Evolutionary conservation across 1,139 yeast genomes (phyloP), one percentile per base, ranked within the genome.

Genomic region (Pichia sp.): DNA sequence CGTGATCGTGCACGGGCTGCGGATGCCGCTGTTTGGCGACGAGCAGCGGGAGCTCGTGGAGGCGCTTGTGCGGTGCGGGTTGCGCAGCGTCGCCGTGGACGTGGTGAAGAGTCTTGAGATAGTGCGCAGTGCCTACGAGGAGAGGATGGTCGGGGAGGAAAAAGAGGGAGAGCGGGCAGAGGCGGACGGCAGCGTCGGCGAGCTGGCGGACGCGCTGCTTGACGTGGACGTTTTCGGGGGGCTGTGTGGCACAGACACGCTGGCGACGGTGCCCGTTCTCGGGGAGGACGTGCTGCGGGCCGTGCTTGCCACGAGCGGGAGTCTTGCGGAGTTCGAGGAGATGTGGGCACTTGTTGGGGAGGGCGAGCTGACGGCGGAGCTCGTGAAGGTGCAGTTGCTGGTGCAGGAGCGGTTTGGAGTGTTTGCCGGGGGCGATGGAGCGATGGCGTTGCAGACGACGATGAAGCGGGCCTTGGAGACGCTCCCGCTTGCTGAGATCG

Each of bases 181-280:
- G n/a, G 45, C 36, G 1, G 48, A 49, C 23, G 39, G 36, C 13
- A 10, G n/a, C 19, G 43, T 9, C 19, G 21, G 37, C 3, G 40
- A 36, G 30, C 58, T 56, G 50, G 57, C 56, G 25, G 48, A 56
- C 36, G 59, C 60, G n/a, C 41, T 54, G 45, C 18, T 10, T 8
- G 37, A 31, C 37, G 37, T 31, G 18, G 37, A 18, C 18, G 8
- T 31, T n/a, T n/a, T 31, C 7, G 12, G 6, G 18, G 28, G 10
- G 12, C 13, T 16, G 25, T 18, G 18, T 16, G 47, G 55, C 7
- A 58, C 56, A 50, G 50, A 55, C 12, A 50, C 58, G 28, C 46
- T 61, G 22, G 52, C 53, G 54, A 54, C 54, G 39, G 57, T 57
- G 31, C 63, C 65, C 0, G 55, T 53, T 42, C 39, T 62, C 18